Percentiles rank a stretch among this genome's conserved stretches.
Conservation (phyloP, 495 filamentous ascomycete genomes). For the Polyplosphaeria fusca region DNA sequence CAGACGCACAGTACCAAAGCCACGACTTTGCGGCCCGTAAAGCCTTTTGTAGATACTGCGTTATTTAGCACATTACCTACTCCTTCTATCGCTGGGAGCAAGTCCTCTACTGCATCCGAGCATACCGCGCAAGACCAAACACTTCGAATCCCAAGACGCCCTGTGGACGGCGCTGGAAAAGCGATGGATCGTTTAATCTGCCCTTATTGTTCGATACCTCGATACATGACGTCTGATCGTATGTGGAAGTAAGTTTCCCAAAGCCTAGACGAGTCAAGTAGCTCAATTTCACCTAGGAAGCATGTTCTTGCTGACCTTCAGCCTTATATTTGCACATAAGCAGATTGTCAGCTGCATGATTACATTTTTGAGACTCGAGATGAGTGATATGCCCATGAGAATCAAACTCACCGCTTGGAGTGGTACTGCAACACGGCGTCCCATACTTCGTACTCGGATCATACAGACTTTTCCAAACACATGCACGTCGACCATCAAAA, state of each 20-base stretch:
- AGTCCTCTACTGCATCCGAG: constrained; percentile 7
- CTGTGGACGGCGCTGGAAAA: constrained; percentile 1
- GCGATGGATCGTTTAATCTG: constrained; percentile 11
- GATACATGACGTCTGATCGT: constrained; percentile 2
- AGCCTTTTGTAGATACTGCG: not conserved
- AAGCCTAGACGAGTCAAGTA: not conserved
- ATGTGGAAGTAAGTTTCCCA: constrained; percentile 17
- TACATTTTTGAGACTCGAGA: constrained; percentile 10
- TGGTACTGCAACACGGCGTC: constrained; percentile 5
- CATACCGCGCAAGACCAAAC: not conserved
- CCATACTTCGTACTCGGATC: not conserved
- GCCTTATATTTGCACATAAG: constrained; percentile 8
- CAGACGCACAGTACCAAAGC: constrained; percentile 4
- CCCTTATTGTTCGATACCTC: constrained; percentile 14
- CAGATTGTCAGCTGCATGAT: constrained; percentile 5
- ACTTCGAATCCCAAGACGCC: constrained; percentile 4
- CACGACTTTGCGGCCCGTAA: not conserved
- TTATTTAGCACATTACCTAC: constrained; percentile 4
- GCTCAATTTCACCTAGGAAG: not conserved
- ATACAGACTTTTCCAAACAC: constrained; percentile 1
- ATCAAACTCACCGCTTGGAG: not conserved
- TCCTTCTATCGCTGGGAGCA: constrained; percentile 8
- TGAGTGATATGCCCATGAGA: constrained; percentile 7
- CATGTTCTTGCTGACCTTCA: constrained; percentile 10
- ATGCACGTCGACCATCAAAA: not conserved